These are phyloP conservation scores for Lentinula aciculospora DNA, from an alignment of 768 basidiomycete species.

Conservation along the genomic window DNA sequence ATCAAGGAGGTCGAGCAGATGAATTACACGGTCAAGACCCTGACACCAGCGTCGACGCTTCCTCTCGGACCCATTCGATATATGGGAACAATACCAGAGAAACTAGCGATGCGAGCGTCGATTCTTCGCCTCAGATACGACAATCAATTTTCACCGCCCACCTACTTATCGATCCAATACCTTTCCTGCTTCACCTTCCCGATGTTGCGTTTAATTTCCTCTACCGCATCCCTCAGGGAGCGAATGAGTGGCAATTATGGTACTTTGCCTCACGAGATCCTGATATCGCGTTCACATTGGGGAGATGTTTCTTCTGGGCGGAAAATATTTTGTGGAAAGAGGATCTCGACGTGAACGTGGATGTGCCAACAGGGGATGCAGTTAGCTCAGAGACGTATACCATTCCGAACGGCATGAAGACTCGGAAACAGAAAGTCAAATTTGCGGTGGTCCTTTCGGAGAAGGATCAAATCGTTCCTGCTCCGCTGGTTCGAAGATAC, in stretches of 20 bases:
- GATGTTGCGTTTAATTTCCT: slow-evolving; percentile 63
- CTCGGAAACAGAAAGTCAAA: slow-evolving; percentile 14
- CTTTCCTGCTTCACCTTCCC: slow-evolving; percentile 57
- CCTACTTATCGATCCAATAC: slow-evolving; percentile 61
- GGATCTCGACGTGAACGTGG: slow-evolving; percentile 29
- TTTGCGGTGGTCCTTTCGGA: slow-evolving; percentile 31
- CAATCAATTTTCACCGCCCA: slow-evolving; percentile 31
- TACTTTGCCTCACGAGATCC: slow-evolving; percentile 62
- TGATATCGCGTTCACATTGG: slow-evolving; percentile 53
- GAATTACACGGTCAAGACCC: too few relatives aligned
- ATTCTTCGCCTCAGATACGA: too few relatives aligned
- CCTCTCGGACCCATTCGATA: too few relatives aligned
- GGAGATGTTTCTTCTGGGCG: slow-evolving; percentile 61
- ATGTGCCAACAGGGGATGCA: too few relatives aligned
- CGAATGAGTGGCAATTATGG: slow-evolving; percentile 64
- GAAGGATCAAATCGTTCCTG: slow-evolving; percentile 34
- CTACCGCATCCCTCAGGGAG: slow-evolving; percentile 45
- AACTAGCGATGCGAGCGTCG: too few relatives aligned
- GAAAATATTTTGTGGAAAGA: slow-evolving; percentile 58
- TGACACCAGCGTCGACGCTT: not conserved
- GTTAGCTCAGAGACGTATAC: too few relatives aligned
- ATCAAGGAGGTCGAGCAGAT: not conserved
- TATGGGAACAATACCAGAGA: too few relatives aligned
- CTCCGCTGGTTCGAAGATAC: slow-evolving; percentile 28
- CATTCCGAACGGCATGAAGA: too few relatives aligned